Percentiles rank a stretch among this genome's conserved stretches.
Evolutionary conservation across 2,329 filamentous ascomycete species (phyloP).

Genomic region (Cladophialophora psammophila): DNA sequence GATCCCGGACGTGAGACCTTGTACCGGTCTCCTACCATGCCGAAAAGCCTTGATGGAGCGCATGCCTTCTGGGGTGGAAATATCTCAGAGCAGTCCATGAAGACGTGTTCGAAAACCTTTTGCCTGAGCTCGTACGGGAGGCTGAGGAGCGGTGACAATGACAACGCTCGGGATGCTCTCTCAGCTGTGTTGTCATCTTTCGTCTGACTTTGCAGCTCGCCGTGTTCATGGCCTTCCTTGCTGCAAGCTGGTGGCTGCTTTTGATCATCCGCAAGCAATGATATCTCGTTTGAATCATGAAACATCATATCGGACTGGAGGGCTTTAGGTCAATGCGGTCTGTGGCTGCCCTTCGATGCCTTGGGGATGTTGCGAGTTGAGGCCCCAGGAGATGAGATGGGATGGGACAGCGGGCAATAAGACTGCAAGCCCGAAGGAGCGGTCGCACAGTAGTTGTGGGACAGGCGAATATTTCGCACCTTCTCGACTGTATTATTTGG

Average conservation of each 20-base stretch:
- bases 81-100: neutral
- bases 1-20: neutral
- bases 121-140: conserved; percentile 23
- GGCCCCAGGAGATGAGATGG: neutral
- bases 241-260: neutral
- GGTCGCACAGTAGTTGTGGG: neutral
- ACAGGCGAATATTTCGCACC: neutral
- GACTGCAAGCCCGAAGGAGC: neutral
- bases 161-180: neutral
- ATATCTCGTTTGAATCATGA: neutral
- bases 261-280: neutral
- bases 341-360: neutral
- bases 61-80: conserved; percentile 10
- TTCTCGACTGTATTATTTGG: neutral
- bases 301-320: neutral
- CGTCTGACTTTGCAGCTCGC: neutral
- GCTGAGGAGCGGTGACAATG: conserved; percentile 9
- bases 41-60: conserved; percentile 1
- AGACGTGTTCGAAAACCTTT: conserved; percentile 20
- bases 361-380: too few relatives aligned
- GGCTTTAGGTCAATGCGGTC: neutral
- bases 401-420: neutral
- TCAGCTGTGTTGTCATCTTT: neutral
- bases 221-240: neutral
- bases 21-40: conserved; percentile 9